Evolutionary conservation across 257 asterid species (phyloP).

Genomic region (Gentiana straminea): DNA sequence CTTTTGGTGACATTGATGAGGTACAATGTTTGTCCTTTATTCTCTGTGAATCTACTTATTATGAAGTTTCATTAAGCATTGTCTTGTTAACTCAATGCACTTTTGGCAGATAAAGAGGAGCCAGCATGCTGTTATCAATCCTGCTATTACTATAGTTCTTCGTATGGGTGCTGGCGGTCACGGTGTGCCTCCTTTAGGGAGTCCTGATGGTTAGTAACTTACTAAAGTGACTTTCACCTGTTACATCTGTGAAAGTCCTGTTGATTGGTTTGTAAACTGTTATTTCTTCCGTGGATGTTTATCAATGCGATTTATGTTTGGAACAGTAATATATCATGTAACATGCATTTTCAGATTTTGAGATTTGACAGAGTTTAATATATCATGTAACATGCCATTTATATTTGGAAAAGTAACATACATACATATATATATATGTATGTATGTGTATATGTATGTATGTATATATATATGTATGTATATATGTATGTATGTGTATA

Average conservation of each 20-base stretch:
- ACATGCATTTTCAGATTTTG: too few relatives aligned
- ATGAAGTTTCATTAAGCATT: slow-evolving; percentile 9
- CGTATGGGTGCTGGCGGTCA: slow-evolving; percentile 84
- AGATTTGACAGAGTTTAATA: too few relatives aligned
- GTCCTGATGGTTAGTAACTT: slow-evolving; percentile 65
- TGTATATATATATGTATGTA: too few relatives aligned
- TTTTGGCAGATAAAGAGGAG: slow-evolving; percentile 68
- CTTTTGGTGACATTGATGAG: slow-evolving; percentile 88
- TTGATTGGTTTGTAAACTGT: too few relatives aligned
- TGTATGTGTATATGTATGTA: too few relatives aligned
- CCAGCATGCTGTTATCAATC: slow-evolving; percentile 88
- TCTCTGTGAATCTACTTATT: slow-evolving; percentile 11
- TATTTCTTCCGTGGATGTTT: background rate
- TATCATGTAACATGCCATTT: too few relatives aligned
- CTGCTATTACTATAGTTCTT: slow-evolving; percentile 73
- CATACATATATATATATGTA: too few relatives aligned
- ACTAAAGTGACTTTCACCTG: background rate
- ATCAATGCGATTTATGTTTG: too few relatives aligned
- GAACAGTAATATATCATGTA: too few relatives aligned
- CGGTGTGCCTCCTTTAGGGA: slow-evolving; percentile 82
- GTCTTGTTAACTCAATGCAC: slow-evolving; percentile 7
- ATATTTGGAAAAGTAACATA: too few relatives aligned
- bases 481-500: too few relatives aligned
- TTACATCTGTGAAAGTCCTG: background rate
- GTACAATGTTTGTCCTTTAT: slow-evolving; percentile 28